phyloP scores from a whole-genome alignment of 163 green algal species.

The Chlorella variabilis region DNA sequence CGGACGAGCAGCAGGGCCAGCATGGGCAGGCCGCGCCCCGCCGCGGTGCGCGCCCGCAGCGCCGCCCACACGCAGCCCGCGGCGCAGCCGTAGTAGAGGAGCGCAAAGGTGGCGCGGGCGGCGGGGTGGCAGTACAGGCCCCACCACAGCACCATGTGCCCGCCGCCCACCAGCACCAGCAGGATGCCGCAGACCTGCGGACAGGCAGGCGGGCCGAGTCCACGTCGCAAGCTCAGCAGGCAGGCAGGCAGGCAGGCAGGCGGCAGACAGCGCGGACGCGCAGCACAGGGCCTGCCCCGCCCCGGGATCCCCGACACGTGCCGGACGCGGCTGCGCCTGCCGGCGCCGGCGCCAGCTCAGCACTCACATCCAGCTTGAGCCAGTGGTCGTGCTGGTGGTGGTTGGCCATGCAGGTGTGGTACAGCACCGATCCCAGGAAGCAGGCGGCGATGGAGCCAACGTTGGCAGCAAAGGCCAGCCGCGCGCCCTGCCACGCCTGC shows the following conservation, averaged over 20 bases:
- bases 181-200: conserved; percentile 58
- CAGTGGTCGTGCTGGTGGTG: conserved; percentile 47
- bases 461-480: conserved; percentile 28
- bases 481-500: conserved; percentile 37
- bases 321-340: too few species aligned
- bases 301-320: background rate
- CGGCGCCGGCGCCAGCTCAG: too few species aligned
- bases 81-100: conserved; percentile 43
- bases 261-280: background rate
- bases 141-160: conserved; percentile 36
- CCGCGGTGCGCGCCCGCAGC: conserved; percentile 25
- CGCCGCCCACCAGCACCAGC: conserved; percentile 50
- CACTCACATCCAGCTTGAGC: conserved; percentile 53
- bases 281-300: background rate
- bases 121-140: conserved; percentile 51
- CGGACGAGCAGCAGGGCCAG: conserved; percentile 50
- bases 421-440: conserved; percentile 46
- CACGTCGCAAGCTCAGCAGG: background rate
- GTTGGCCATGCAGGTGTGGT: conserved; percentile 58
- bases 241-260: background rate
- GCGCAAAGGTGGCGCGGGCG: background rate
- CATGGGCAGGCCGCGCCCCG: conserved; percentile 46
- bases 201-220: too few species aligned
- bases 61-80: conserved; percentile 21
- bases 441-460: conserved; percentile 45